A percentile compares a stretch with the other conserved stretches of the same genome.
Evolutionary conservation across 2,329 filamentous ascomycete genomes (phyloP).

Genomic region (Clathrospora elynae): DNA sequence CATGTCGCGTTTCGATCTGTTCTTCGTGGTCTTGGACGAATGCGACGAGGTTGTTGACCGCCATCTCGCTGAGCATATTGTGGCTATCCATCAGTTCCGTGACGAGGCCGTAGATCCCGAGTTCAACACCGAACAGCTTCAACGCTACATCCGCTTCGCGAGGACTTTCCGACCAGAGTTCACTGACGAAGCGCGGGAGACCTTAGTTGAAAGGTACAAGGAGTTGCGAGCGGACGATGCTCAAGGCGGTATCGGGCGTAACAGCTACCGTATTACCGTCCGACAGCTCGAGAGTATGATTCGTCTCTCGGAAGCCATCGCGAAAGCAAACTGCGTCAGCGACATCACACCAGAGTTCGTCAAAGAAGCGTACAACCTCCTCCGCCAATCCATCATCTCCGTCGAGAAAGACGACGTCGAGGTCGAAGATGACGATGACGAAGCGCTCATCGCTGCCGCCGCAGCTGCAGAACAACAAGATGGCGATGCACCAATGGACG

Average conservation of each 20-base stretch:
- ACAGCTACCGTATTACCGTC: constrained; percentile 97
- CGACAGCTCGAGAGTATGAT: constrained; percentile 96
- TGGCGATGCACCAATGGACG: constrained; percentile 47
- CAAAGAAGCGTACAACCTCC: constrained; percentile 85
- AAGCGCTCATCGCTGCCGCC: constrained; percentile 58
- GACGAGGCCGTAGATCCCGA: constrained; percentile 91
- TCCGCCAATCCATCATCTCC: constrained; percentile 93
- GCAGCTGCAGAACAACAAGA: constrained; percentile 56
- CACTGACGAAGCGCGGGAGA: constrained; percentile 80
- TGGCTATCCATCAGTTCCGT: constrained; percentile 87
- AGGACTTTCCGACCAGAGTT: constrained; percentile 93
- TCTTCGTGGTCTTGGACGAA: constrained; percentile 97
- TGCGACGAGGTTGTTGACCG: constrained; percentile 92
- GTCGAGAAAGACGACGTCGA: constrained; percentile 98
- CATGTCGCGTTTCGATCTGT: constrained; percentile 98
- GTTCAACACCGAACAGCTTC: constrained; percentile 93
- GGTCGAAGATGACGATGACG: constrained; percentile 80
- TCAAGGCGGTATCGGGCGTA: constrained; percentile 89
- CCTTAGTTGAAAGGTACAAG: constrained; percentile 92
- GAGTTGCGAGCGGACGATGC: constrained; percentile 91
- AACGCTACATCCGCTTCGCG: constrained; percentile 96
- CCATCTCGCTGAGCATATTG: constrained; percentile 91
- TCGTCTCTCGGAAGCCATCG: constrained; percentile 93
- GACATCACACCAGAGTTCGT: constrained; percentile 87
- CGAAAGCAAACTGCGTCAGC: constrained; percentile 94